Percentiles rank a stretch among this genome's conserved stretches.
These are phyloP conservation scores for Clonostachys rhizophaga DNA, from an alignment of 2,329 filamentous ascomycete genomes.

Conservation along the genomic window DNA sequence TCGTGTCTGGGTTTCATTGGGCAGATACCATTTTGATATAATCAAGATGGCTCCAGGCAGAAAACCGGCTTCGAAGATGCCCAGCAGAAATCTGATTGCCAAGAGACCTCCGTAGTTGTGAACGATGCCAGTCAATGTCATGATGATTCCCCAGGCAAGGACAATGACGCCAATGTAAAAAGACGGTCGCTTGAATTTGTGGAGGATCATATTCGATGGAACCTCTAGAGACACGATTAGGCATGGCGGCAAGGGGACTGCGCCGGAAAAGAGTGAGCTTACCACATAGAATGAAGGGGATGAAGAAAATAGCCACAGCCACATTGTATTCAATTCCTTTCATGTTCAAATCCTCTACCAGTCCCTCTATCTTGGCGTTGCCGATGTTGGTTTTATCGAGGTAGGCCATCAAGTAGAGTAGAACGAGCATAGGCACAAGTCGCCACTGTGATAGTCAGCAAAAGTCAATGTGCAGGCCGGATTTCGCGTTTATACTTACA, in stretches of 20 bases:
- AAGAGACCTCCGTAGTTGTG: slow-evolving; percentile 32
- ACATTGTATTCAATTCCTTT: slow-evolving; percentile 43
- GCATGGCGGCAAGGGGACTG: not conserved
- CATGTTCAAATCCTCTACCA: slow-evolving; percentile 34
- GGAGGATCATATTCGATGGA: slow-evolving; percentile 28
- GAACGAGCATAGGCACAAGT: slow-evolving; percentile 18
- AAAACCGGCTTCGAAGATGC: slow-evolving; percentile 28
- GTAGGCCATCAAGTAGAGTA: slow-evolving; percentile 33
- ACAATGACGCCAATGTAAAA: slow-evolving; percentile 30
- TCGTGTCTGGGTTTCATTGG: slow-evolving; percentile 17
- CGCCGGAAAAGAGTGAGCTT: slow-evolving; percentile 13
- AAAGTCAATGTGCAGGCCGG: not conserved
- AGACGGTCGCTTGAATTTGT: slow-evolving; percentile 28
- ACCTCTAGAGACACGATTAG: slow-evolving; percentile 11
- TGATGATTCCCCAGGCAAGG: slow-evolving; percentile 25
- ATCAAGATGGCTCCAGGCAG: slow-evolving; percentile 22
- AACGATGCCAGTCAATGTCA: slow-evolving; percentile 27
- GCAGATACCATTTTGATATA: slow-evolving; percentile 23
- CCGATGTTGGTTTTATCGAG: slow-evolving; percentile 17
- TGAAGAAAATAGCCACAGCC: slow-evolving; percentile 20
- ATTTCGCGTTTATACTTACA: slow-evolving; percentile 5
- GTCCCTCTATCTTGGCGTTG: slow-evolving; percentile 45
- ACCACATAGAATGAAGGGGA: slow-evolving; percentile 44
- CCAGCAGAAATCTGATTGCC: slow-evolving; percentile 31
- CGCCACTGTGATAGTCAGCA: slow-evolving; percentile 8